phyloP scores from a whole-genome alignment of 1,284 basidiomycete genomes.

The Ustilago nuda region DNA sequence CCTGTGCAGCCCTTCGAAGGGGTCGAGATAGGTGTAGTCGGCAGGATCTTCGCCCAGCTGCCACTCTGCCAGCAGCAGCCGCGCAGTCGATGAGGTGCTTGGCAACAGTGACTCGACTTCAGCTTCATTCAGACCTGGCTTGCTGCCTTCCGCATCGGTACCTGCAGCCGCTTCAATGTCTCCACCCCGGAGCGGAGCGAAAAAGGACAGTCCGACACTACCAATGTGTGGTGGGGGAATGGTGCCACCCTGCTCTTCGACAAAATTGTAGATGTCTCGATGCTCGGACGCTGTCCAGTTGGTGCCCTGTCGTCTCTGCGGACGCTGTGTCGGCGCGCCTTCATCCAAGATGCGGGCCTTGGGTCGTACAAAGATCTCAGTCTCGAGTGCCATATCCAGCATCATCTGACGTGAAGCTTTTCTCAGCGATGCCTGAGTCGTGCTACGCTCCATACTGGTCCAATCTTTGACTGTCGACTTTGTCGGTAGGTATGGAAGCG shows the following conservation, averaged over 20 bases:
- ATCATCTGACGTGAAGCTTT: constrained; percentile 18
- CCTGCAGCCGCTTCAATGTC: constrained; percentile 20
- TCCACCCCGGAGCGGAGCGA: constrained; percentile 32
- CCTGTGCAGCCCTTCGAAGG: constrained; percentile 44
- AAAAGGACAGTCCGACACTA: constrained; percentile 35
- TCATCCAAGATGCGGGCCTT: constrained; percentile 33
- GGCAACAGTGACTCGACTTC: constrained; percentile 38
- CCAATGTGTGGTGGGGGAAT: constrained; percentile 44
- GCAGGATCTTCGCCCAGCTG: constrained; percentile 37
- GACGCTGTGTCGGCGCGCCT: constrained; percentile 28
- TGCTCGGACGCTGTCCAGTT: constrained; percentile 46
- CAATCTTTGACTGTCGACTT: constrained; percentile 12
- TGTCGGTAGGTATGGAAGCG: constrained; percentile 17
- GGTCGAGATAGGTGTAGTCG: constrained; percentile 35
- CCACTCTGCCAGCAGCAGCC: constrained; percentile 44
- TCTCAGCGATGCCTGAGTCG: constrained; percentile 13
- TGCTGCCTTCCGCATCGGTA: background rate
- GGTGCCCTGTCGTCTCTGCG: constrained; percentile 28
- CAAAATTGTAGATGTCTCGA: constrained; percentile 32
- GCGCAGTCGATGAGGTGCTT: constrained; percentile 42
- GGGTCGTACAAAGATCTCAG: constrained; percentile 31
- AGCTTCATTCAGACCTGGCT: constrained; percentile 9
- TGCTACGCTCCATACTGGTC: constrained; percentile 2
- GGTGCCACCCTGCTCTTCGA: constrained; percentile 36
- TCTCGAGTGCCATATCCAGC: constrained; percentile 33